Conservation (phyloP, 2,329 filamentous ascomycete genomes). For the Sphaerostilbella broomeana region DNA sequence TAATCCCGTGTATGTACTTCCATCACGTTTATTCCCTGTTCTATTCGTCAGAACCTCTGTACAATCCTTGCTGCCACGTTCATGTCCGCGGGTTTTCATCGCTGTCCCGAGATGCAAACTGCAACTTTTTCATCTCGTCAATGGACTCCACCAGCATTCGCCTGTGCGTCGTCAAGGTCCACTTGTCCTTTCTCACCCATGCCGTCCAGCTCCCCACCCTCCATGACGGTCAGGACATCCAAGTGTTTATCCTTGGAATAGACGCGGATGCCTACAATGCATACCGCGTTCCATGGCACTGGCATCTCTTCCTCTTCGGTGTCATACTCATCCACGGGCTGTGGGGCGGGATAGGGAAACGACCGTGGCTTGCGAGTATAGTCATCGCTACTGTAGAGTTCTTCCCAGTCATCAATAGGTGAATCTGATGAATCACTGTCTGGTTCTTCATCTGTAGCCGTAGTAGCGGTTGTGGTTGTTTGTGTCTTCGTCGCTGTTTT, state of each 20-base stretch:
- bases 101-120: too few relatives aligned
- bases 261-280: slow-evolving; percentile 53
- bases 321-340: slow-evolving; percentile 36
- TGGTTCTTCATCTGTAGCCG: slow-evolving; percentile 15
- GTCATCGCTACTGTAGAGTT: slow-evolving; percentile 53
- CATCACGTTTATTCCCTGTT: too few relatives aligned
- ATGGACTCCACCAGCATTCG: slow-evolving; percentile 46
- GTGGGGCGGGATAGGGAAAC: slow-evolving; percentile 28
- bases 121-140: too few relatives aligned
- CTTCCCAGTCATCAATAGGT: slow-evolving; percentile 53
- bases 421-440: slow-evolving; percentile 53
- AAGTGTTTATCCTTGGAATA: slow-evolving; percentile 53
- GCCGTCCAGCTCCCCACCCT: slow-evolving; percentile 47
- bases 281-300: slow-evolving; percentile 57
- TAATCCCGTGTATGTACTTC: too few relatives aligned
- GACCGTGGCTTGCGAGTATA: slow-evolving; percentile 45
- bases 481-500: neutral
- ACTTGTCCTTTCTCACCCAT: slow-evolving; percentile 51
- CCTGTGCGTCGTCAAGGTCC: slow-evolving; percentile 51
- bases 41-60: too few relatives aligned
- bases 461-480: neutral
- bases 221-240: slow-evolving; percentile 49
- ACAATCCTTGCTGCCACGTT: too few relatives aligned
- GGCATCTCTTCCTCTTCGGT: slow-evolving; percentile 51
- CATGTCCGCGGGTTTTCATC: too few relatives aligned